phyloP scores from a whole-genome alignment of 495 filamentous ascomycete genomes.

The Chaetomidium leptoderma region DNA sequence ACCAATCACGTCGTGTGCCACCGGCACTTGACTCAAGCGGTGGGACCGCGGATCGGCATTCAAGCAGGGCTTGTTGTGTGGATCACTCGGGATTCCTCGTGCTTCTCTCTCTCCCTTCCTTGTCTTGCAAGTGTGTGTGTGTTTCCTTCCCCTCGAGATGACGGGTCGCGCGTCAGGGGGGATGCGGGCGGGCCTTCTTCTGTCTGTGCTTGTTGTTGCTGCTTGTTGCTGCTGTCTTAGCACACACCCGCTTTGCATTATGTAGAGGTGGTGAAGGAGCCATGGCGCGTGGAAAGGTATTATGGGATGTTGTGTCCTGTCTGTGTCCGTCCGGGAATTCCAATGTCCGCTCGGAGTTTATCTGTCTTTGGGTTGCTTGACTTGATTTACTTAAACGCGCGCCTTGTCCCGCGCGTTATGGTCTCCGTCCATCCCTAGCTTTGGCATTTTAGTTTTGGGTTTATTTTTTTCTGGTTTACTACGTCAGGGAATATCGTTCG shows the following conservation, averaged over 20 bases:
- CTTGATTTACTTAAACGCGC: neutral
- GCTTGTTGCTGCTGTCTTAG: neutral
- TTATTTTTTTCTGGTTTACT: neutral
- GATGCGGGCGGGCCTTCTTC: too few relatives aligned
- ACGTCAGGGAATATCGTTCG: neutral
- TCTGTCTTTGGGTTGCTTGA: neutral
- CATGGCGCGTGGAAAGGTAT: too few relatives aligned
- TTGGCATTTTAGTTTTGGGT: neutral
- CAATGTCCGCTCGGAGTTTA: too few relatives aligned
- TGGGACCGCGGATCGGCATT: neutral
- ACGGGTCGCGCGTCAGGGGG: neutral
- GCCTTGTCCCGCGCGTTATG: neutral
- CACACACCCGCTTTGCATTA: neutral
- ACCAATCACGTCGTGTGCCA: constrained; percentile 22
- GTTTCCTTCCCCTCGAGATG: constrained; percentile 8
- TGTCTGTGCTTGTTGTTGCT: neutral
- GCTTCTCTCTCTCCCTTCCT: neutral
- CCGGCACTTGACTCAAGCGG: neutral
- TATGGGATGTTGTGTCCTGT: too few relatives aligned
- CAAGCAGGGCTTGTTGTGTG: neutral
- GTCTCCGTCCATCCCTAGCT: neutral
- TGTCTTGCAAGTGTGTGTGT: neutral
- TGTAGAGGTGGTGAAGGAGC: neutral
- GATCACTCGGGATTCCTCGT: neutral
- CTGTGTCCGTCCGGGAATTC: neutral